Evolutionary conservation across 83 land plant species (phyloP).

Genomic region (Larix sibirica): DNA sequence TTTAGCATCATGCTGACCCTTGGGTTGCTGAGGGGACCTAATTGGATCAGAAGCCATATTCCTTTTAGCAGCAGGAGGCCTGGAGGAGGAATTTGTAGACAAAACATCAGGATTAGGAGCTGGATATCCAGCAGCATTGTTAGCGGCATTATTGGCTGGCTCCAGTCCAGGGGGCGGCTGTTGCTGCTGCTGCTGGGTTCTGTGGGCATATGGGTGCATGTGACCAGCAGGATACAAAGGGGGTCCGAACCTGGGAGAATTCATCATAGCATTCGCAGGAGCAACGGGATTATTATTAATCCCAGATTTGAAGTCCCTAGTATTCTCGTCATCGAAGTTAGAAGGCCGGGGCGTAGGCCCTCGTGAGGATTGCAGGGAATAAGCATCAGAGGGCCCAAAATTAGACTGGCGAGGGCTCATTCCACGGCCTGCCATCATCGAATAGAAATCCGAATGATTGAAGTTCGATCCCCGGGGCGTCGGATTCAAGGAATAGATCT

Average conservation of each 20-base stretch:
- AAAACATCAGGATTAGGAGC: conserved; percentile 48
- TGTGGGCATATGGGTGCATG: neutral
- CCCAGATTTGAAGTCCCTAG: neutral
- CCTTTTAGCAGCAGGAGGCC: neutral
- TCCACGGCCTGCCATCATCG: conserved; percentile 50
- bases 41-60: neutral
- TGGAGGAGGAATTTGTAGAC: conserved; percentile 23
- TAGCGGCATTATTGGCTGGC: neutral
- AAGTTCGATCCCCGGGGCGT: conserved; percentile 79
- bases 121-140: conserved; percentile 27
- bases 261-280: neutral
- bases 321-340: conserved; percentile 53
- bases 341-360: conserved; percentile 69
- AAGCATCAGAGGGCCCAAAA: conserved; percentile 46
- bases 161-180: conserved; percentile 18
- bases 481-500: conserved; percentile 74
- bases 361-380: conserved; percentile 42
- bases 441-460: conserved; percentile 70
- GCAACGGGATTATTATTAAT: neutral
- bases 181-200: neutral
- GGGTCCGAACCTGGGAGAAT: conserved; percentile 23
- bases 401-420: conserved; percentile 54
- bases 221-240: neutral
- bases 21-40: conserved; percentile 27
- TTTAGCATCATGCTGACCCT: conserved; percentile 26